A percentile compares a stretch with the other conserved stretches of the same genome.
phyloP scores from a whole-genome alignment of 495 filamentous ascomycete genomes.

The Staphylotrichum longicolle region DNA sequence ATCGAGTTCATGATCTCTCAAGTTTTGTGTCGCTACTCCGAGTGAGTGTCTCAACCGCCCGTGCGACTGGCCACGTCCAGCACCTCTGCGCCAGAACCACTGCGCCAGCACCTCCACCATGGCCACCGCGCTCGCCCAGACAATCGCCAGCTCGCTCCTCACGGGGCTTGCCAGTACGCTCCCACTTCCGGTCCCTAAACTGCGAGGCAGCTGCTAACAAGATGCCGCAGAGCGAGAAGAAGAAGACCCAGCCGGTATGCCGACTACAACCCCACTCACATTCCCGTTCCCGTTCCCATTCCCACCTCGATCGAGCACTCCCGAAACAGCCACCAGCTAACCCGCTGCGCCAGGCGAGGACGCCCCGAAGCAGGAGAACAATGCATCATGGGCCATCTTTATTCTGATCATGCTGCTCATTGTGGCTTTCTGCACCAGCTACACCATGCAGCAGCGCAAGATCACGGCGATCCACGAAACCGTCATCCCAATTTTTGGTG shows the following conservation, averaged over 20 bases:
- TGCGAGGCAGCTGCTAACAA: slow-evolving; percentile 23
- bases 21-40: slow-evolving; percentile 8
- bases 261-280: background rate
- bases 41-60: slow-evolving; percentile 6
- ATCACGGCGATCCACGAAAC: slow-evolving; percentile 98
- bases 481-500: slow-evolving; percentile 95
- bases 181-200: background rate
- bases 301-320: slow-evolving; percentile 2
- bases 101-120: background rate
- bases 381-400: slow-evolving; percentile 93
- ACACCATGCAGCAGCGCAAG: slow-evolving; percentile 89
- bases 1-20: slow-evolving; percentile 22
- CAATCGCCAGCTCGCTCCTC: slow-evolving; percentile 38
- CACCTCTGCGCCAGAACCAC: too few species aligned
- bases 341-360: slow-evolving; percentile 40
- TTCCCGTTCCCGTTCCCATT: background rate
- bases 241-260: slow-evolving; percentile 50
- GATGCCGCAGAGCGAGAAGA: slow-evolving; percentile 49
- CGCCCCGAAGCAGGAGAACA: slow-evolving; percentile 75
- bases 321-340: slow-evolving; percentile 22
- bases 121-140: slow-evolving; percentile 33
- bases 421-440: slow-evolving; percentile 92
- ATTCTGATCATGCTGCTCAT: slow-evolving; percentile 93
- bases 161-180: slow-evolving; percentile 45
- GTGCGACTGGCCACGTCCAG: slow-evolving; percentile 16